Evolutionary conservation across 345 rosid species (phyloP), one percentile per base, ranked within the genome.

Genomic region (Brassica carinata): DNA sequence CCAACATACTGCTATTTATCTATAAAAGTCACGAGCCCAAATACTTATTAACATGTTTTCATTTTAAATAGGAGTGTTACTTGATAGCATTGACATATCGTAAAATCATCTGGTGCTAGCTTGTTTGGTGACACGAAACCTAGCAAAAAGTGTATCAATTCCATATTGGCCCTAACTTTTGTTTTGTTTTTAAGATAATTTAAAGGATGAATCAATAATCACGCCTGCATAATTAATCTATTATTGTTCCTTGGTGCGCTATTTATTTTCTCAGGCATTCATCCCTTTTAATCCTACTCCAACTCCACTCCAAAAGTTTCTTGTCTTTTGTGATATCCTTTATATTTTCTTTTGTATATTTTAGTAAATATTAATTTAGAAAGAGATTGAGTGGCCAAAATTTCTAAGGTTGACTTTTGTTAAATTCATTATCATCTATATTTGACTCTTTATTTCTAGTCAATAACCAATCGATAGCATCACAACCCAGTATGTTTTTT

Each of bases 231-330:
- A 66, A 67, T 81, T 71, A 71, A 66, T 19, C 67, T 76, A 71
- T 76, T 66, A 65, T 76, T 3, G 6, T 77, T 66, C 64, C 73
- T 67, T 81, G 84, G 84, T 81, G 84, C 81, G 81, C 77, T 71
- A 81, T 63, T 70, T 80, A 75, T 69, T 75, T 81, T 81, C 48
- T 72, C 70, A 66, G 61, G 45, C 70, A 68, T 77, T 66, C 45
- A 76, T 53, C 55, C 64, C 45, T 81, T 81, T 66, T 76, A 77
- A 81, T 81, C 84, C 77, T 81, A 81, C 58, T 81, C 84, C 66
- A 76, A 81, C 61, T 72, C 84, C 84, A 81, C 84, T 81, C 79
- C 81, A 58, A 77, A 81, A 81, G 84, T 81, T 81, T 81, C 58
- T 81, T 81, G 84, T 81, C 84, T 77, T 81, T 76, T 81, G 76